Evolutionary conservation across 805 yeast genomes (phyloP).

Genomic region (Kluyveromyces lactis): DNA sequence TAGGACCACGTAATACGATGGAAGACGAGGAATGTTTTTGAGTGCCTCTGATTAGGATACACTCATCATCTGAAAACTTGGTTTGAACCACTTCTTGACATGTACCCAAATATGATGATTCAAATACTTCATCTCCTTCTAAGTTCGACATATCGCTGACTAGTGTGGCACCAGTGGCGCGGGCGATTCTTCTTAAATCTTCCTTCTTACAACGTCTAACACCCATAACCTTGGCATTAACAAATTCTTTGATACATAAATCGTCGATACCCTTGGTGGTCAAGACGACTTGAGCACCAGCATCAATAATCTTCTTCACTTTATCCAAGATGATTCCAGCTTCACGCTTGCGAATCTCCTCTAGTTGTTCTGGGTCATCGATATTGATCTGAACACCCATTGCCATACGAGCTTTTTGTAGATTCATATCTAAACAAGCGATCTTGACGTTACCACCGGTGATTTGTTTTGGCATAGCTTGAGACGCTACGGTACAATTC

Average conservation of each 20-base stretch:
- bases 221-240: constrained; percentile 87
- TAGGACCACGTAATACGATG: constrained; percentile 89
- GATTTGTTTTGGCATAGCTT: constrained; percentile 76
- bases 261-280: constrained; percentile 96
- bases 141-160: constrained; percentile 81
- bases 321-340: constrained; percentile 78
- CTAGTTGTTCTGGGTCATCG: constrained; percentile 95
- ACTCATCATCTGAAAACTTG: constrained; percentile 91
- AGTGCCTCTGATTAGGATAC: constrained; percentile 85
- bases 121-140: constrained; percentile 94
- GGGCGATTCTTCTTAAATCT: constrained; percentile 91
- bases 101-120: constrained; percentile 70
- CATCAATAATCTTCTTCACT: constrained; percentile 66
- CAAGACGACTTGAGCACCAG: constrained; percentile 89
- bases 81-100: constrained; percentile 91
- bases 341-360: constrained; percentile 83
- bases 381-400: constrained; percentile 96
- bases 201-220: constrained; percentile 96
- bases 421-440: constrained; percentile 83
- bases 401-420: constrained; percentile 96
- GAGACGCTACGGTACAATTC: constrained; percentile 95
- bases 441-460: constrained; percentile 53
- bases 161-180: constrained; percentile 96
- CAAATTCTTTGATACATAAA: constrained; percentile 81
- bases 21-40: constrained; percentile 87